Evolutionary conservation across 2,329 filamentous ascomycete genomes (phyloP).

Genomic region (Fusarium sp.): DNA sequence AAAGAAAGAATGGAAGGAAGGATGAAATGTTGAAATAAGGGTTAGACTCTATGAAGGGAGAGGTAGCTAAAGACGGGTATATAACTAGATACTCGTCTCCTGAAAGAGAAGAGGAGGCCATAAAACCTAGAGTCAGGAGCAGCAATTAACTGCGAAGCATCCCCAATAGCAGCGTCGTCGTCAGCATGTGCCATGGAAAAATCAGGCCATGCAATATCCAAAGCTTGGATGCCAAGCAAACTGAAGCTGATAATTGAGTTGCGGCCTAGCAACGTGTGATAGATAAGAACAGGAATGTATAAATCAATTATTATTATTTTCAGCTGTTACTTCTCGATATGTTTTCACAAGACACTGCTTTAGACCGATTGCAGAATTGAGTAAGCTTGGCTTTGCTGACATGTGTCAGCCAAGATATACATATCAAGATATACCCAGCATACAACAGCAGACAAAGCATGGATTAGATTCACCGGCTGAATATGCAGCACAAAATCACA

Average conservation of each 20-base stretch:
- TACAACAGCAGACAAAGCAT: background rate
- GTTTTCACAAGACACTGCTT: background rate
- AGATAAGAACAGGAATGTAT: background rate
- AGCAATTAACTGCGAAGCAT: background rate
- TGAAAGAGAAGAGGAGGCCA: background rate
- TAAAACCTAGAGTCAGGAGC: background rate
- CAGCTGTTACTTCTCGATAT: background rate
- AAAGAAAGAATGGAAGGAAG: background rate
- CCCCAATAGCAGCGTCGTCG: slow-evolving; percentile 28
- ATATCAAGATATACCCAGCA: background rate
- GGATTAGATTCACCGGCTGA: background rate
- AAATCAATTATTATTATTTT: background rate
- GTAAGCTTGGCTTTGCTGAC: background rate
- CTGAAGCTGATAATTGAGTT: slow-evolving; percentile 22
- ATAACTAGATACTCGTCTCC: background rate
- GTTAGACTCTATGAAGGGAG: background rate
- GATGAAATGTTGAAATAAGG: background rate
- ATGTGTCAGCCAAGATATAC: background rate
- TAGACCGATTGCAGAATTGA: background rate
- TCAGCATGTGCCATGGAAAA: slow-evolving; percentile 36
- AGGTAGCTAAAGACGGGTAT: too few relatives aligned
- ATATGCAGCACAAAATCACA: background rate
- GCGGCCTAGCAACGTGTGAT: slow-evolving; percentile 14
- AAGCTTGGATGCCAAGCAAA: slow-evolving; percentile 39
- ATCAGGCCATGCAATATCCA: slow-evolving; percentile 42